Base-by-base conservation (phyloP, 768 basidiomycete species). In the Russula compacta region DNA sequence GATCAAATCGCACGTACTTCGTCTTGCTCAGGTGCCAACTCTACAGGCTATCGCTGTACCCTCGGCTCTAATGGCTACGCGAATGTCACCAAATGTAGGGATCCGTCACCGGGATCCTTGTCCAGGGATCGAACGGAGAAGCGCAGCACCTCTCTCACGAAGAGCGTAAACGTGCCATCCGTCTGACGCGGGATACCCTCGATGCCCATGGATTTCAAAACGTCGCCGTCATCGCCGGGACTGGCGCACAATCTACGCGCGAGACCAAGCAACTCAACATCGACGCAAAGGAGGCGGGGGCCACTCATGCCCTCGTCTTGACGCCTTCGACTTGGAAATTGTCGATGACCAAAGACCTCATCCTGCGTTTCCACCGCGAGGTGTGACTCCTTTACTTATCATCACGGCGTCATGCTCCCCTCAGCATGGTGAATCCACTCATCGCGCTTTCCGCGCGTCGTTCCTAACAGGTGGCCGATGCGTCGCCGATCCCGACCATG, bases 271-370 rank as follows among this genome's bases (percentile, higher is more conserved):
- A 78, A 68, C 78, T 93, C 15, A 85, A 84, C 66, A 70, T 73
- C 10, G 87, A 92, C 66, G 92, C 91, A 5, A 82, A 82, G 60
- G 85, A 84, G 32, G 89, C 89, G 3, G 91, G 92, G n/a, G 91
- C 92, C 32, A 81, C 82, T n/a, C 81, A 86, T 67, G 84, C 80
- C 19, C 83, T 92, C 52, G 87, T 92, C 32, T 76, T 82, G 69
- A 91, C 84, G 9, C 88, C 83, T 56, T 88, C 84, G 48, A 81
- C 83, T 6, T 89, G 87, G 86, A 78, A 81, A 0, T 76, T 78
- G 15, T 76, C 79, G 53, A 89, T 87, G 86, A 83, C 74, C 15
- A 72, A 70, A 38, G 83, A 85, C 1, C 80, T 81, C 58, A 82
- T 88, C 55, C 69, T 87, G 44, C 77, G 79, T 9, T 89, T 87